Base-by-base conservation (phyloP, 1,284 basidiomycete species). In the Rhodofomes roseus region DNA sequence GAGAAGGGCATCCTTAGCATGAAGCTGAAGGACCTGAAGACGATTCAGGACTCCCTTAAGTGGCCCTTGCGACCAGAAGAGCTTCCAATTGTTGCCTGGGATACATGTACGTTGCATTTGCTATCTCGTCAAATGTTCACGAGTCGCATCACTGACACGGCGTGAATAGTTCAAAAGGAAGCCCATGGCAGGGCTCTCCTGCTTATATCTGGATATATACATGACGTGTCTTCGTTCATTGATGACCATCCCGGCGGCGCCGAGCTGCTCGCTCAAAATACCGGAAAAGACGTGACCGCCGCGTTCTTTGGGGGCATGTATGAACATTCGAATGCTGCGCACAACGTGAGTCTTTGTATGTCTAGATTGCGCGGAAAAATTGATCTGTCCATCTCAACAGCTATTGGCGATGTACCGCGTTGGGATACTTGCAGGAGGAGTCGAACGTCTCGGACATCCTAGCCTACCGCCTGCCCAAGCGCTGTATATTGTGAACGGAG, bases 231-330 rank as follows among this genome's bases (percentile, higher is more conserved):
- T 6, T 75, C 81, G 9, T 95, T 95, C 70, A 67, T 86, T 54
- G 86, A 90, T 60, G 81, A 87, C 63, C 94, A 96, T 75, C 93
- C 94, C 3, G 94, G 94, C 37, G 94, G 94, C 20, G 78, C 79
- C 43, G 73, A 79, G 56, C 70, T 92, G 55, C 75, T 96, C 66
- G 74, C 77, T 57, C 78, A 76, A 34, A 86, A 82, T 62, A 80
- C 88, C 40, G 94, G 93, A 27, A 88, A 86, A 68, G 93, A 96
- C 67, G 87, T 90, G 66, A 95, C 93, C 0, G 81, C 87, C 0
- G 83, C 91, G 4, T 95, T 95, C 77, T 92, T 89, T 71, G 93
- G 93, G 11, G 92, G 92, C 44, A 79, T 90, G 5, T 93, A 94
- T 73, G 83, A 86, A 55, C 92, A 95, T 70, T 90, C 89, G 22